These are phyloP conservation scores for Pseudogymnoascus sp. DNA, from an alignment of 2,329 filamentous ascomycete species.

Conservation along the genomic window DNA sequence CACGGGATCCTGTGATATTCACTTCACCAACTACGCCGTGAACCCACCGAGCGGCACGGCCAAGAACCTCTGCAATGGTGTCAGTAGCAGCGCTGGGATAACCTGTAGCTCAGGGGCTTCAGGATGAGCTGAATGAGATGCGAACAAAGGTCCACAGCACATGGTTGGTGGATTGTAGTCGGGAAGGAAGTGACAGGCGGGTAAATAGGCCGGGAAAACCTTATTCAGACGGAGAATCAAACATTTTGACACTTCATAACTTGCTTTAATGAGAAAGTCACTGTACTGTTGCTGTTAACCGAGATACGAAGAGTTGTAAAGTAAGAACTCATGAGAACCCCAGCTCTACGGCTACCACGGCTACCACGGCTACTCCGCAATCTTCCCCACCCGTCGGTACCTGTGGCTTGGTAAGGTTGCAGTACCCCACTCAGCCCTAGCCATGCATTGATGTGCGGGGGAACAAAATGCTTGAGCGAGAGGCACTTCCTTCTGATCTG, in stretches of 20 bases:
- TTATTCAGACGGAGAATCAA: background rate
- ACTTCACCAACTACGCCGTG: conserved; percentile 32
- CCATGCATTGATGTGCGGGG: background rate
- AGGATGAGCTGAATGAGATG: conserved; percentile 22
- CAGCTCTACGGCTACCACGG: background rate
- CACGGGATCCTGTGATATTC: conserved; percentile 35
- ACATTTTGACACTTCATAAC: background rate
- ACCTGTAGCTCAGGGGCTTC: conserved; percentile 33
- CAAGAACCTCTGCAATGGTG: conserved; percentile 32
- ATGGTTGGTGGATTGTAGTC: background rate
- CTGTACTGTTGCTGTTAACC: background rate
- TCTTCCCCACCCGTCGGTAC: background rate
- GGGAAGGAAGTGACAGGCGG: background rate
- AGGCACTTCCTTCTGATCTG: background rate
- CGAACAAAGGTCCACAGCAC: background rate
- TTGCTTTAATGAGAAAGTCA: background rate
- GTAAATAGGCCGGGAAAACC: background rate
- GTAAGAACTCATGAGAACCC: background rate
- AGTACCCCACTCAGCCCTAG: background rate
- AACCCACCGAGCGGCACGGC: conserved; percentile 31
- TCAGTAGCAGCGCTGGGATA: conserved; percentile 29
- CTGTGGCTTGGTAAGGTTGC: background rate
- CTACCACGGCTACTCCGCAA: background rate
- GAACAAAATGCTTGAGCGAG: background rate
- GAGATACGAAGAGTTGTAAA: background rate